Evolutionary conservation across 2,329 filamentous ascomycete species (phyloP).

Genomic region (Bimuria novae-zelandiae): DNA sequence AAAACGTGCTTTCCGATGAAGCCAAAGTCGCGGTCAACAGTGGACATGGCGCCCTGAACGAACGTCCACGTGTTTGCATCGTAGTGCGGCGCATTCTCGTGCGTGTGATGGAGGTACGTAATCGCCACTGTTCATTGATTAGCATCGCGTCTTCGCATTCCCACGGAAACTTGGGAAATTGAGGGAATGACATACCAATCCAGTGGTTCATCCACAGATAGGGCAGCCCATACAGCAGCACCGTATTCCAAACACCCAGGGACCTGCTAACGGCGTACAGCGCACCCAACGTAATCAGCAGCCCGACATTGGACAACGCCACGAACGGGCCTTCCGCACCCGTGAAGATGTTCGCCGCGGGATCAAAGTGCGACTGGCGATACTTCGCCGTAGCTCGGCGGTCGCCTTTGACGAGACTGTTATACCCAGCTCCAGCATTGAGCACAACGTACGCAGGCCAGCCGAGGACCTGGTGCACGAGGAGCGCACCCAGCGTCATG

Average conservation of each 20-base stretch:
- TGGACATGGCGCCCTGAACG: slow-evolving; percentile 64
- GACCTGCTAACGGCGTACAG: slow-evolving; percentile 59
- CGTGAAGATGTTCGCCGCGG: slow-evolving; percentile 65
- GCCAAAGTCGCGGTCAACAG: slow-evolving; percentile 68
- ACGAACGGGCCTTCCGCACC: slow-evolving; percentile 62
- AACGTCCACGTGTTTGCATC: slow-evolving; percentile 64
- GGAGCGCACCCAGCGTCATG: slow-evolving; percentile 57
- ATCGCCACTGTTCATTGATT: slow-evolving; percentile 60
- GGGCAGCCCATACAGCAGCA: slow-evolving; percentile 65
- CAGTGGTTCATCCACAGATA: slow-evolving; percentile 75
- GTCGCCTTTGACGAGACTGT: slow-evolving; percentile 10
- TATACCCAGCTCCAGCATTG: slow-evolving; percentile 47
- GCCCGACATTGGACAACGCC: slow-evolving; percentile 63
- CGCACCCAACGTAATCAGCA: slow-evolving; percentile 58
- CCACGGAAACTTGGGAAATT: too few species aligned
- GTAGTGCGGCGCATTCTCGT: slow-evolving; percentile 62
- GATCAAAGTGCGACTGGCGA: slow-evolving; percentile 60
- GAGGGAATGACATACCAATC: slow-evolving; percentile 48
- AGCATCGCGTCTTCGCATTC: too few species aligned
- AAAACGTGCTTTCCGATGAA: slow-evolving; percentile 68
- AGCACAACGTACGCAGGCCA: slow-evolving; percentile 66
- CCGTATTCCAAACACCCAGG: slow-evolving; percentile 62
- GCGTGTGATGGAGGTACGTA: slow-evolving; percentile 76
- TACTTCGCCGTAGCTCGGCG: not conserved
- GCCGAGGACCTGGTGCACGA: slow-evolving; percentile 66